Conservation (phyloP, 768 basidiomycete species). For the Suillus placidus region DNA sequence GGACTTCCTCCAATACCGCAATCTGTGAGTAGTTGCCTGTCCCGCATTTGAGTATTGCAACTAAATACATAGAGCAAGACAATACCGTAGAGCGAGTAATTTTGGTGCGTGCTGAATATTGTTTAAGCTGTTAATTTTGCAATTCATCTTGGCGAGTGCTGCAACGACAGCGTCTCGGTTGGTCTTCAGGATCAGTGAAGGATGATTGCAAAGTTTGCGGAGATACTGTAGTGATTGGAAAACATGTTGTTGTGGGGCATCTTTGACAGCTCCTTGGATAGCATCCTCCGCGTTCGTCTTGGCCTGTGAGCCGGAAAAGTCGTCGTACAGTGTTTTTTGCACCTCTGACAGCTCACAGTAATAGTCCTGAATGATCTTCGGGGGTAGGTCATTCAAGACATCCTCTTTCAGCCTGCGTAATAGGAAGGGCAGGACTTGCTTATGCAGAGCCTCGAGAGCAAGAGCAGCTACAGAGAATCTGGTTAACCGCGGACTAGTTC, state of each 20-base stretch:
- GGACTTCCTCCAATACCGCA: conserved; percentile 83
- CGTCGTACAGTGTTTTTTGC: conserved; percentile 93
- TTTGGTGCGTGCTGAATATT: conserved; percentile 96
- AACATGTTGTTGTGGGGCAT: conserved; percentile 75
- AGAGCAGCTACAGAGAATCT: conserved; percentile 67
- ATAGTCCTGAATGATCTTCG: conserved; percentile 99
- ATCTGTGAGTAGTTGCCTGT: conserved; percentile 89
- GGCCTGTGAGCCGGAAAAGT: conserved; percentile 83
- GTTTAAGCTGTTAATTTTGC: conserved; percentile 49
- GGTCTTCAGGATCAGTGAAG: conserved; percentile 83
- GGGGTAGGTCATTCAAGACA: conserved; percentile 92
- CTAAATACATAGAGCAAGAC: not conserved
- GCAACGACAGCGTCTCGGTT: conserved; percentile 58
- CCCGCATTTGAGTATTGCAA: not conserved
- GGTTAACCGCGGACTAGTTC: conserved; percentile 8
- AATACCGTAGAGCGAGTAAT: conserved; percentile 85
- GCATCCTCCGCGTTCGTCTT: conserved; percentile 63
- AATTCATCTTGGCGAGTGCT: conserved; percentile 59
- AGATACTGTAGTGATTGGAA: conserved; percentile 98
- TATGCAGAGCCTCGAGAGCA: conserved; percentile 94
- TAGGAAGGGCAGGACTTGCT: conserved; percentile 98
- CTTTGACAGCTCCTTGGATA: conserved; percentile 45
- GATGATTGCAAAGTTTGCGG: conserved; percentile 97
- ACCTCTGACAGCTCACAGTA: conserved; percentile 96
- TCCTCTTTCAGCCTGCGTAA: conserved; percentile 97